These are phyloP conservation scores for Fusarium sp. DNA, from an alignment of 2,329 filamentous ascomycete species.

Conservation along the genomic window DNA sequence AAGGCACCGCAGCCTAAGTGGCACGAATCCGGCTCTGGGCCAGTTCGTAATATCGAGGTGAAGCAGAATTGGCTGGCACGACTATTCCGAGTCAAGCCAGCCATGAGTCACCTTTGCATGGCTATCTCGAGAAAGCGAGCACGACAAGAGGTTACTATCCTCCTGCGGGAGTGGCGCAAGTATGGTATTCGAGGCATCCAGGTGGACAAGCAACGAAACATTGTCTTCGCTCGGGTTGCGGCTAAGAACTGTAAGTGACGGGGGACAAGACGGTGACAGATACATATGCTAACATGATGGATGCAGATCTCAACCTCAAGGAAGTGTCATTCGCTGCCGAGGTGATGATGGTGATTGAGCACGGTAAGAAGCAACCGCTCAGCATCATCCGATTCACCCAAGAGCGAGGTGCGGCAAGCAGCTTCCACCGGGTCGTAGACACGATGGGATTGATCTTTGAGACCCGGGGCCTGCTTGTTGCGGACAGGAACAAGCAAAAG, in stretches of 20 bases:
- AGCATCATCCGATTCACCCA: conserved; percentile 89
- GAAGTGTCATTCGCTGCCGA: conserved; percentile 90
- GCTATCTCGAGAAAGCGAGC: conserved; percentile 74
- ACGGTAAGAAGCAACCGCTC: conserved; percentile 80
- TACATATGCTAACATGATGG: conserved; percentile 33
- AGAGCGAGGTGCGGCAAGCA: conserved; percentile 90
- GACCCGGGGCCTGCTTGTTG: conserved; percentile 74
- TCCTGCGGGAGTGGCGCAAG: conserved; percentile 83
- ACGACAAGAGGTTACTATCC: conserved; percentile 79
- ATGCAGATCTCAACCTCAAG: conserved; percentile 80
- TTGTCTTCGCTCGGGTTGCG: conserved; percentile 82
- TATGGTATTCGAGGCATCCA: conserved; percentile 85
- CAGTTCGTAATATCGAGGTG: conserved; percentile 69
- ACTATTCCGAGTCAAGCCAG: conserved; percentile 90
- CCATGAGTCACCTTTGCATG: conserved; percentile 80
- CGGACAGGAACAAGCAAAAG: conserved; percentile 73
- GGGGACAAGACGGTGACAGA: background rate
- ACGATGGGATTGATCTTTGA: conserved; percentile 78
- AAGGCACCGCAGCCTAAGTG: conserved; percentile 41
- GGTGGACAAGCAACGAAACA: conserved; percentile 81
- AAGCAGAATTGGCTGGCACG: conserved; percentile 90
- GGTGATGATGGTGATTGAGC: conserved; percentile 89
- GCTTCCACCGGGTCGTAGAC: conserved; percentile 85
- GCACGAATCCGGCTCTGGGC: conserved; percentile 51
- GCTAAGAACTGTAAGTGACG: conserved; percentile 78